Conservation (phyloP, 306 rosid species). For the Ochetophila trinervis region DNA sequence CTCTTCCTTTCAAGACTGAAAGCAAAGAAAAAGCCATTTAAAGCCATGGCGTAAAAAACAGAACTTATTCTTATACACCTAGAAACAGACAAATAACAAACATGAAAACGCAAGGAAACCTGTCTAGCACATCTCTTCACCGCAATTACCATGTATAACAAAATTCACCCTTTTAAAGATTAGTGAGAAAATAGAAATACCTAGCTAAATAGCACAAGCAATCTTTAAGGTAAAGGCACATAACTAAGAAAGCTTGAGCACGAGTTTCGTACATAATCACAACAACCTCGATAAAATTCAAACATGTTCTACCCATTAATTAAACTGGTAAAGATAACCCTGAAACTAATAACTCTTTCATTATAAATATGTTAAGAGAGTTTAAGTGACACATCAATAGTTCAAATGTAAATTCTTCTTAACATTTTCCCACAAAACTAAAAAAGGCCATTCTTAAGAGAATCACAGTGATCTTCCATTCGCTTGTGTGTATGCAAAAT, state of each 20-base stretch:
- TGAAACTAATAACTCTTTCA: not conserved
- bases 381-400: not conserved
- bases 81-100: not conserved
- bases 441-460: not conserved
- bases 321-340: not conserved
- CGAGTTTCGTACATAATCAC: not conserved
- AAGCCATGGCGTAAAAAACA: not conserved
- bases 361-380: no score
- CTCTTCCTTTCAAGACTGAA: not conserved
- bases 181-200: not conserved
- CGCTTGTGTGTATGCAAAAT: not conserved
- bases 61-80: not conserved
- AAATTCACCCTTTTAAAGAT: not conserved
- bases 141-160: not conserved
- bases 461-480: not conserved
- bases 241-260: not conserved
- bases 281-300: not conserved
- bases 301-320: not conserved
- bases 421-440: not conserved
- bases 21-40: not conserved
- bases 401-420: not conserved
- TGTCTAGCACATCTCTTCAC: no score
- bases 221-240: not conserved
- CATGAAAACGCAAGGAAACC: not conserved
- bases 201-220: not conserved